Evolutionary conservation across 2,329 filamentous ascomycete species (phyloP), one percentile per base, ranked within the genome.

Genomic region (Claviceps purpurea): DNA sequence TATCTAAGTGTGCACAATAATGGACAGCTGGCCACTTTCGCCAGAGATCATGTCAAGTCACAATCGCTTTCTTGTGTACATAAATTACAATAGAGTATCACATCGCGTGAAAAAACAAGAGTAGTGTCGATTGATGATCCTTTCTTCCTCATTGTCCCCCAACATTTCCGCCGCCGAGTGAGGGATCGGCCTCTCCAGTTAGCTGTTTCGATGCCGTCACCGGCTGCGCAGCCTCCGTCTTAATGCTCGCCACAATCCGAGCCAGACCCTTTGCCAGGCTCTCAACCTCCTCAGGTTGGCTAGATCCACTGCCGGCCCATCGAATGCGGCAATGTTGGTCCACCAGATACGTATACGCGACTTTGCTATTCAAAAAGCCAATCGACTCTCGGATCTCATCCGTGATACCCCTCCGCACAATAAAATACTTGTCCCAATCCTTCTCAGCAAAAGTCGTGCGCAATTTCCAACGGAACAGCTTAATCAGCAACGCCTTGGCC

Each of bases 271-370:
- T 85, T 42, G 79, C 78, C 63, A 94, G 64, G 43, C 81, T 78
- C 50, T 82, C 76, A 57, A 74, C 76, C 71, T 94, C 88, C 18
- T 78, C 77, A 0, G 76, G 76, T 56, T 81, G 75, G 46, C 82
- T 80, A 47, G 75, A 65, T 13, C 84, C 87, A 62, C 89, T 95
- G 4, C 87, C 93, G 0, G 91, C 93, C 93, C 93, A 98, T 52
- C 93, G 79, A 59, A 98, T 94, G 69, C 82, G 86, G 66, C 89
- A 95, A 57, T 90, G 76, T 56, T 82, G 75, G 65, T 98, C 93
- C 54, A 98, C 75, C 47, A 98, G 75, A 68, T 95, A 98, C 4
- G 90, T 85, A 70, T 96, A 97, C 40, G 90, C 91, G 38, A 96
- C 91, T 68, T 90, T 94, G 58, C 81, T 82, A 69, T 98, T 98